Conservation (phyloP, 2,329 filamentous ascomycete species). For the Nakataea oryzae region DNA sequence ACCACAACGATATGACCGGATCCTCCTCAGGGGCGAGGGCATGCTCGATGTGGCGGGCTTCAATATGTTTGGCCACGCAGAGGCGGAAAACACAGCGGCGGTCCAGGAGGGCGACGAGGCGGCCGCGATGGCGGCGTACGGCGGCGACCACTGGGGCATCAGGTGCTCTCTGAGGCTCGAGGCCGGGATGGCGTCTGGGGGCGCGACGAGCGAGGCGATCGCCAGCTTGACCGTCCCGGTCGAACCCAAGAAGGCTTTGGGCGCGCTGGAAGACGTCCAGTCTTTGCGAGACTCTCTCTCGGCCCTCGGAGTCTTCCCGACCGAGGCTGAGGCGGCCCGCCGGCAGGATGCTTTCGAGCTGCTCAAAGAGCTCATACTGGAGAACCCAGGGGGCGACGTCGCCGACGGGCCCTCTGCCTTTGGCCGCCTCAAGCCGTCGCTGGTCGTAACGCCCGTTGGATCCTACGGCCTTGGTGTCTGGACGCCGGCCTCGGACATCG, state of each 20-base stretch:
- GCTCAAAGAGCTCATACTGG: constrained; percentile 5
- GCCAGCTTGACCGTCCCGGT: constrained; percentile 21
- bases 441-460: constrained; percentile 51
- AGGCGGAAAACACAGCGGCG: not conserved
- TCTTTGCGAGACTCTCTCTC: constrained; percentile 27
- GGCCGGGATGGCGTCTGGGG: not conserved
- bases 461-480: constrained; percentile 56
- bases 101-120: constrained; percentile 4
- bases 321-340: constrained; percentile 24
- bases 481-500: constrained; percentile 50
- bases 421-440: constrained; percentile 18
- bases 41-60: constrained; percentile 31
- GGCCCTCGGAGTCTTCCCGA: constrained; percentile 32
- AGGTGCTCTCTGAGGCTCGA: constrained; percentile 27
- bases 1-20: constrained; percentile 56
- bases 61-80: constrained; percentile 45
- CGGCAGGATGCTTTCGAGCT: constrained; percentile 8
- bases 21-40: constrained; percentile 37
- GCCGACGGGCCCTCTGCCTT: not conserved
- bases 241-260: constrained; percentile 16
- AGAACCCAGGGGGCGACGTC: not conserved
- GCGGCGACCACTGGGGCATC: constrained; percentile 51
- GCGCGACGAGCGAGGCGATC: constrained; percentile 9
- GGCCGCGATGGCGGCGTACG: constrained; percentile 15
- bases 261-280: constrained; percentile 18